Conservation (phyloP, 164 flowering plant species). For the Euptelea pleiosperma region DNA sequence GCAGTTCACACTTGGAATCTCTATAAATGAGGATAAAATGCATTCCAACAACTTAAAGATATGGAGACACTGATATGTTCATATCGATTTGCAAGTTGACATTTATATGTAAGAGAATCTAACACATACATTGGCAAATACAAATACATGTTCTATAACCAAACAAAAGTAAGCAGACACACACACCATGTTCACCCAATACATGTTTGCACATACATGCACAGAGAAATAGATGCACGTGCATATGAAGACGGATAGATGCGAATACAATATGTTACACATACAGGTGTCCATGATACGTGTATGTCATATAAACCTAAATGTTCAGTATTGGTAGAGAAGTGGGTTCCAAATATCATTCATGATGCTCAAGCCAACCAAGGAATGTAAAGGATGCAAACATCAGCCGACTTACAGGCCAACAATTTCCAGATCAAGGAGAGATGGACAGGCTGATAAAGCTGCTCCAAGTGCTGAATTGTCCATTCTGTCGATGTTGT, state of each 20-base stretch:
- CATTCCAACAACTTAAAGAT: too few relatives aligned
- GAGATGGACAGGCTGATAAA: slow-evolving; percentile 65
- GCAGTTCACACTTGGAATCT: too few relatives aligned
- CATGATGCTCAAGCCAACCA: neutral
- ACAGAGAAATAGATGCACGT: too few relatives aligned
- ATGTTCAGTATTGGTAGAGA: too few relatives aligned
- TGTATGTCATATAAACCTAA: too few relatives aligned
- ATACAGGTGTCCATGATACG: too few relatives aligned
- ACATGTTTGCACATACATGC: neutral
- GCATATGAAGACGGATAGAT: too few relatives aligned
- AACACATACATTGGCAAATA: neutral
- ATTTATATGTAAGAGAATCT: neutral
- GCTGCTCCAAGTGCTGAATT: slow-evolving; percentile 59
- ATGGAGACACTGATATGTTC: too few relatives aligned
- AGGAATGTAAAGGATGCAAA: neutral
- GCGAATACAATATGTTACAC: too few relatives aligned
- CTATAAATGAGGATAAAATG: too few relatives aligned
- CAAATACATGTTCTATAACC: too few relatives aligned
- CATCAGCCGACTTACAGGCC: slow-evolving; percentile 73
- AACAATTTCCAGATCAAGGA: slow-evolving; percentile 79
- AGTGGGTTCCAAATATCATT: neutral
- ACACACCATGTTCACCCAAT: neutral
- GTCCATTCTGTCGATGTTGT: slow-evolving; percentile 84
- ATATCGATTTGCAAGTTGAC: too few relatives aligned
- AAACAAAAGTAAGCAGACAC: neutral